Base-by-base conservation (phyloP, 177 flowering plant species). In the Telopea speciosissima region DNA sequence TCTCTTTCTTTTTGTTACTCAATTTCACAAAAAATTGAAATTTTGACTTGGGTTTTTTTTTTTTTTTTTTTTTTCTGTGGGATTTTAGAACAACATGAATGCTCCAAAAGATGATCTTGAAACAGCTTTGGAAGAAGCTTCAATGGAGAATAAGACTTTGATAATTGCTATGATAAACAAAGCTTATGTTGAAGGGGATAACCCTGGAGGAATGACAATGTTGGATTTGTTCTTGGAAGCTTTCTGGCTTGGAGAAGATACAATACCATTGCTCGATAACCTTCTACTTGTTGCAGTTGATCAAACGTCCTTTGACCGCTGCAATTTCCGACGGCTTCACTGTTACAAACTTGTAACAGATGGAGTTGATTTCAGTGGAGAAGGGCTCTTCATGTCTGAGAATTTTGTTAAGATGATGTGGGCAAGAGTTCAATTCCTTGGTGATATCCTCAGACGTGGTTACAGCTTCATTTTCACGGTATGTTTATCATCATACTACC, bases 381-480 rank as follows among this genome's bases (percentile, higher is more conserved):
- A 52, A 5, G n/a, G 9, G n/a, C 9, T 52, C 19, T 52, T 21
- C 62, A 60, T 60, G 62, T 60, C 62, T 19, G 62, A 22, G 0
- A 22, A 60, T 7, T 60, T 60, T 22, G 4, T 60, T 22, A 60
- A 60, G 62, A 60, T 60, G 62, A 60, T 60, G 62, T 60, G 62
- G 62, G 3, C 23, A 22, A 60, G 62, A 60, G 22, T 22, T 10
- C 62, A 19, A 0, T 60, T 60, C 62, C 23, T 60, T 8, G 62
- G 23, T 22, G 62, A 60, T 60, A 25, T 60, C 11, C 62, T 60
- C 62, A 60, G 8, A 22, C 22, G 62, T 9, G 62, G 62, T 4
- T 60, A 60, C 62, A 60, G 62, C 62, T 22, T 60, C 62, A 22
- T 60, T 22, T 60, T 60, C 24, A 60, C 62, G 24, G 62, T 60